Evolutionary conservation across 345 rosid genomes (phyloP).

Genomic region (Schrenkiella parvula): DNA sequence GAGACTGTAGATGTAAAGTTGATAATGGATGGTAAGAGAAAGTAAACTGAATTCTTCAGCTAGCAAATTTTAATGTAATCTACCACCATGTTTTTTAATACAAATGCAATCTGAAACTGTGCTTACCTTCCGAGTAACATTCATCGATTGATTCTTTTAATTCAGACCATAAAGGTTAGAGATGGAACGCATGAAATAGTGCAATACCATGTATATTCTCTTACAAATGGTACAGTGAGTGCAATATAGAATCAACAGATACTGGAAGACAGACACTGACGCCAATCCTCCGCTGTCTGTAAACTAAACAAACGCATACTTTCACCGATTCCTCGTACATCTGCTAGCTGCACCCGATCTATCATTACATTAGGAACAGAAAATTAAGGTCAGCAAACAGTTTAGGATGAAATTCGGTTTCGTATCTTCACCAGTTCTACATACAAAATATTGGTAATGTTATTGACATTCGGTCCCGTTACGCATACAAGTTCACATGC

Average conservation of each 20-base stretch:
- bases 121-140: neutral
- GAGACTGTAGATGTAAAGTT: neutral
- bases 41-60: neutral
- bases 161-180: neutral
- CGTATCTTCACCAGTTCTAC: neutral
- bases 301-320: neutral
- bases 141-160: neutral
- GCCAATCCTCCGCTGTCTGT: neutral
- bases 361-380: neutral
- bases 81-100: neutral
- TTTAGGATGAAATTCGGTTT: neutral
- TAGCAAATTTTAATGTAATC: neutral
- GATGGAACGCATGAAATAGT: neutral
- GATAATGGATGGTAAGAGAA: neutral
- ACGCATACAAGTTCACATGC: neutral
- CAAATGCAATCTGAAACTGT: neutral
- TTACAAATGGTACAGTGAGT: constrained; percentile 14
- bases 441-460: neutral
- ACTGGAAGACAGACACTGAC: neutral
- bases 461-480: neutral
- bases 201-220: neutral
- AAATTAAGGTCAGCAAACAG: neutral
- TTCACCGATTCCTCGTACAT: neutral
- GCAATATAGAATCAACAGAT: neutral
- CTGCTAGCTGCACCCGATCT: constrained; percentile 1